Evolutionary conservation across 2,329 filamentous ascomycete genomes (phyloP).

Genomic region (Arthrobotrys musiformis): DNA sequence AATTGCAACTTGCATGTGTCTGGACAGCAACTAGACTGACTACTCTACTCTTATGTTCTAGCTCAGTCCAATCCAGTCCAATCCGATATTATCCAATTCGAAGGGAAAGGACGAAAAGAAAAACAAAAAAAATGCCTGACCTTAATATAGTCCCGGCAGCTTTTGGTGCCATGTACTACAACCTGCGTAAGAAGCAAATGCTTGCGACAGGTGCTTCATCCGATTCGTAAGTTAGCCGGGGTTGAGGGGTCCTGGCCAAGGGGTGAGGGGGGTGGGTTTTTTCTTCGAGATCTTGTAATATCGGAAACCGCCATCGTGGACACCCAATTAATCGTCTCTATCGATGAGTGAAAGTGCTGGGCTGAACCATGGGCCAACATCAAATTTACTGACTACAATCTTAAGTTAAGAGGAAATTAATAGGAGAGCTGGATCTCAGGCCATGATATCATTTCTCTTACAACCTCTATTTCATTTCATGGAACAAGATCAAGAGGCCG

Average conservation of each 20-base stretch:
- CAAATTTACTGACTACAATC: constrained; percentile 1
- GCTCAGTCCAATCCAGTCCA: too few species aligned
- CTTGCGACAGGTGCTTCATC: constrained; percentile 17
- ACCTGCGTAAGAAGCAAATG: constrained; percentile 43
- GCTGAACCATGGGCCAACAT: constrained; percentile 1
- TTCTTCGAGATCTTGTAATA: constrained; percentile 9
- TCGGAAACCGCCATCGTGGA: constrained; percentile 20
- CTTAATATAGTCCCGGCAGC: constrained; percentile 24
- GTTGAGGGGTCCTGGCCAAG: too few species aligned
- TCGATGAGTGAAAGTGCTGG: background rate
- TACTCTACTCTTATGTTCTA: too few species aligned
- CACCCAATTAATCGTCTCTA: constrained; percentile 5
- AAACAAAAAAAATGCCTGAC: too few species aligned
- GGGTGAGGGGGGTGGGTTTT: too few species aligned
- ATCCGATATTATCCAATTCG: too few species aligned
- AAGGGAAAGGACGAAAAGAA: too few species aligned
- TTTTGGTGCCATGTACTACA: background rate
- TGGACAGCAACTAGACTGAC: too few species aligned
- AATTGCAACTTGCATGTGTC: too few species aligned
- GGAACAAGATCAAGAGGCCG: background rate
- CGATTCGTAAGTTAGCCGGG: constrained; percentile 22
- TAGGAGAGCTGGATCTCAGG: background rate
- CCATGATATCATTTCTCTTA: constrained; percentile 30
- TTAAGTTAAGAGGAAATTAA: background rate
- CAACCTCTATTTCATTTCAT: background rate